Base-by-base conservation (phyloP, 78 protist genomes). In the Carpediemonas membranifera region DNA sequence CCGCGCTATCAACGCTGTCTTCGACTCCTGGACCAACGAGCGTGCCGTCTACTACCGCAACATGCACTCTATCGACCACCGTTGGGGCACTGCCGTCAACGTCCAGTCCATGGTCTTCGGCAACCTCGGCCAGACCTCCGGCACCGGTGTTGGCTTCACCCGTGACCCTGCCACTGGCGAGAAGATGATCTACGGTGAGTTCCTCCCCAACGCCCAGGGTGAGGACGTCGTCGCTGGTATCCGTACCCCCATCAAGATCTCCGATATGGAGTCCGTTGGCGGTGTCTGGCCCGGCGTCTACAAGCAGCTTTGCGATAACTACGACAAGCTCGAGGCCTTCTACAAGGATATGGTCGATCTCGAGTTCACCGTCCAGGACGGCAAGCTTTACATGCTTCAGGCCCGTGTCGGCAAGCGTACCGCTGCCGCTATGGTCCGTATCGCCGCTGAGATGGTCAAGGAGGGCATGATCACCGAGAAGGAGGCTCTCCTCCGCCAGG, bases 191-290 rank as follows among this genome's bases (percentile, higher is more conserved):
- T 86, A 80, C 58, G 92, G 92, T n/a, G 92, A 87, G 51, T 87
- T 52, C 55, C 84, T 87, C n/a, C 25, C 37, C 55, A 83, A 87
- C 73, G 92, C 92, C 21, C 92, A 87, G 77, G 92, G 92, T n/a
- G 92, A 87, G 63, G 92, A 87, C 54, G 92, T 87, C 25, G 92
- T 87, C 21, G 86, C 92, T 33, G 92, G 92, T 28, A 80, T 83
- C 61, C 82, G 92, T 53, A 87, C 87, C 14, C 87, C 92, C 58
- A 1, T 19, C 31, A 66, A 76, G 16, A 57, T 83, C 58, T 44
- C 54, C 9, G n/a, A 55, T 19, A 53, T 61, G 55, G 25, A 41
- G 36, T 21, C 73, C 60, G 7, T 47, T 21, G 36, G 11, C 51
- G 56, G 60, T 44, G 11, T 34, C 19, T 56, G 44, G 44, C 24